phyloP scores from a whole-genome alignment of 441 rosid genomes.

The Populus hybrid region DNA sequence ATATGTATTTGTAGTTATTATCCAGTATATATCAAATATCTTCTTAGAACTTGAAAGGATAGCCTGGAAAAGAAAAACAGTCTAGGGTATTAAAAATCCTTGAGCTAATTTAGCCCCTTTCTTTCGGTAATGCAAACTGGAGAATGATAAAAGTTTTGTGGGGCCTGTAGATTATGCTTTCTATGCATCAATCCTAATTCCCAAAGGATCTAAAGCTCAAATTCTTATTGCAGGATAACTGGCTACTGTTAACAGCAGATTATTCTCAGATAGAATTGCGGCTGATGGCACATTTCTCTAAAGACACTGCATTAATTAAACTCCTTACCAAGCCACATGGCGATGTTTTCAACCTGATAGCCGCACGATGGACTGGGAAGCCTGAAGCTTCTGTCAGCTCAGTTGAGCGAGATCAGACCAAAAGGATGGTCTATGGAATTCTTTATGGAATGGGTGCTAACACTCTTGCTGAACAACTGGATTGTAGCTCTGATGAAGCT shows the following conservation, averaged over 20 bases:
- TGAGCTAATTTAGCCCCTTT: background rate
- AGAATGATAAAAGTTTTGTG: background rate
- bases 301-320: slow-evolving; percentile 71
- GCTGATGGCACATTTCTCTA: slow-evolving; percentile 94
- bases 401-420: slow-evolving; percentile 84
- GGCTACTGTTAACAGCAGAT: slow-evolving; percentile 92
- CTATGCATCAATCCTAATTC: background rate
- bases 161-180: background rate
- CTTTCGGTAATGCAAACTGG: background rate
- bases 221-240: slow-evolving; percentile 72
- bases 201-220: background rate
- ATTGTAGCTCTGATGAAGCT: slow-evolving; percentile 83
- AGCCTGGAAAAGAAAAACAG: background rate
- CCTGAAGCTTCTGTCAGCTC: slow-evolving; percentile 56
- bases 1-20: background rate
- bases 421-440: slow-evolving; percentile 88
- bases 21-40: background rate
- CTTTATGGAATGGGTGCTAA: slow-evolving; percentile 99
- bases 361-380: slow-evolving; percentile 89
- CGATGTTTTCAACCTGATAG: slow-evolving; percentile 90
- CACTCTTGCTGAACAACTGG: slow-evolving; percentile 83
- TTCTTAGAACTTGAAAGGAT: background rate
- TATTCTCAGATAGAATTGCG: slow-evolving; percentile 98
- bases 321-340: slow-evolving; percentile 77
- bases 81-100: background rate